A percentile compares a stretch with the other conserved stretches of the same genome.
phyloP scores from a whole-genome alignment of 192 early-diverging fungal species.

The Funneliformis mosseae region DNA sequence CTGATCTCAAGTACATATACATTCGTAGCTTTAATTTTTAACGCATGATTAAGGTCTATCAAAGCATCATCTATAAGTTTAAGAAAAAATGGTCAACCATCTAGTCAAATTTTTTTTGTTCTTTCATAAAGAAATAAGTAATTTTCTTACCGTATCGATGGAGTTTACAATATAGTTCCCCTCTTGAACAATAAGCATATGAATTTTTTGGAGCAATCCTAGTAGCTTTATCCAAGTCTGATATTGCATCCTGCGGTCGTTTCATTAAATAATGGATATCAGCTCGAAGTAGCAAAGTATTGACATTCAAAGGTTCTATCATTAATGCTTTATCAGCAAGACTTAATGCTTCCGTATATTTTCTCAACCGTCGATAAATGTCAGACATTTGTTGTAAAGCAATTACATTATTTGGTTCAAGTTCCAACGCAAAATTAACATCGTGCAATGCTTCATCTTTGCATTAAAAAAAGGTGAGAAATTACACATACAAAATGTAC shows the following conservation, averaged over 20 bases:
- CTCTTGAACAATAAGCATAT: conserved; percentile 2
- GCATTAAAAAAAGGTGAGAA: background rate
- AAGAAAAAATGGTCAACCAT: background rate
- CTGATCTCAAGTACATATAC: background rate
- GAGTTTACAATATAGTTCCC: background rate
- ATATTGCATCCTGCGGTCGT: background rate
- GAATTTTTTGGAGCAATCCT: background rate
- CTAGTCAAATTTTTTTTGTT: background rate
- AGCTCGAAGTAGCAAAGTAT: conserved; percentile 11
- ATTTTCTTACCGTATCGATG: background rate
- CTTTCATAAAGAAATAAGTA: background rate
- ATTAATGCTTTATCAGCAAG: background rate
- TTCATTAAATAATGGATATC: background rate
- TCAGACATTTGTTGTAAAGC: background rate
- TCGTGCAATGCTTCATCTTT: conserved; percentile 15
- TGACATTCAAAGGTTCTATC: background rate
- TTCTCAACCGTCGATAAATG: background rate
- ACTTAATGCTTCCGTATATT: conserved; percentile 14
- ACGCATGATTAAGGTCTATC: conserved; percentile 1
- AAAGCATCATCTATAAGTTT: background rate
- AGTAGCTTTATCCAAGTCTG: background rate
- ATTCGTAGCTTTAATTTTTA: background rate
- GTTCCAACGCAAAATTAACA: background rate
- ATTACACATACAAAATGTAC: too few species aligned
- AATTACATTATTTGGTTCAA: background rate